phyloP scores from a whole-genome alignment of 2,329 filamentous ascomycete genomes.

The Pseudonectria buxi region DNA sequence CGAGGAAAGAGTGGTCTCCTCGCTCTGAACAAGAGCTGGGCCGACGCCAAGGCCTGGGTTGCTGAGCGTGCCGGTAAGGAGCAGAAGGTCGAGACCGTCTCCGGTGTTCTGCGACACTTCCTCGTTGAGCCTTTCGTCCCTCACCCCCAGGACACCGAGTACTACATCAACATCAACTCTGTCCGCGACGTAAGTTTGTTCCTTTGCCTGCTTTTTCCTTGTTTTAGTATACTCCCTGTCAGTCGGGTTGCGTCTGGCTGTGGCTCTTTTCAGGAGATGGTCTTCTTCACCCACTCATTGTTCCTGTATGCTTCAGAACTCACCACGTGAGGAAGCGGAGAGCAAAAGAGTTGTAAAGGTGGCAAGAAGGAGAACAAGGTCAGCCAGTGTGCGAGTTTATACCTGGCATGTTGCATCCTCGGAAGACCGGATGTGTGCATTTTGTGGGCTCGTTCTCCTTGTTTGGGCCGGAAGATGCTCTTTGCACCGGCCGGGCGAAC shows the following conservation, averaged over 20 bases:
- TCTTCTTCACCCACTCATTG: too few species aligned
- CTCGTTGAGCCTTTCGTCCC: conserved; percentile 97
- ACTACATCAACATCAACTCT: conserved; percentile 99
- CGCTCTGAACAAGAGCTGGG: conserved; percentile 94
- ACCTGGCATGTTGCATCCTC: conserved; percentile 9
- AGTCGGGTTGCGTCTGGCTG: too few species aligned
- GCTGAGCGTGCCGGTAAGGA: conserved; percentile 85
- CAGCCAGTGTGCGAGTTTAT: conserved; percentile 14
- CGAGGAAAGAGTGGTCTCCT: conserved; percentile 97
- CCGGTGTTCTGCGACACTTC: conserved; percentile 87
- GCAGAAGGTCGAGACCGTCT: conserved; percentile 86
- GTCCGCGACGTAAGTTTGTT: conserved; percentile 84
- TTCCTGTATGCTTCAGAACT: too few species aligned
- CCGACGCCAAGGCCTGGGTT: conserved; percentile 90
- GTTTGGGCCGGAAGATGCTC: conserved; percentile 20
- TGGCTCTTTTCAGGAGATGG: too few species aligned
- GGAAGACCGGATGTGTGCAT: conserved; percentile 9
- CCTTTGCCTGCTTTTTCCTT: conserved; percentile 16
- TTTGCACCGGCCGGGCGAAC: conserved; percentile 30
- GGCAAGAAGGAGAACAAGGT: conserved; percentile 4
- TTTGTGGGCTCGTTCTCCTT: conserved; percentile 19
- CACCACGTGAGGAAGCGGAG: too few species aligned
- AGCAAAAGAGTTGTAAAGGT: background rate
- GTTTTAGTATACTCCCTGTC: background rate
- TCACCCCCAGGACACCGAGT: conserved; percentile 91